These are phyloP conservation scores for Perkinsus marinus DNA, from an alignment of 169 alveolate species.

Conservation along the genomic window DNA sequence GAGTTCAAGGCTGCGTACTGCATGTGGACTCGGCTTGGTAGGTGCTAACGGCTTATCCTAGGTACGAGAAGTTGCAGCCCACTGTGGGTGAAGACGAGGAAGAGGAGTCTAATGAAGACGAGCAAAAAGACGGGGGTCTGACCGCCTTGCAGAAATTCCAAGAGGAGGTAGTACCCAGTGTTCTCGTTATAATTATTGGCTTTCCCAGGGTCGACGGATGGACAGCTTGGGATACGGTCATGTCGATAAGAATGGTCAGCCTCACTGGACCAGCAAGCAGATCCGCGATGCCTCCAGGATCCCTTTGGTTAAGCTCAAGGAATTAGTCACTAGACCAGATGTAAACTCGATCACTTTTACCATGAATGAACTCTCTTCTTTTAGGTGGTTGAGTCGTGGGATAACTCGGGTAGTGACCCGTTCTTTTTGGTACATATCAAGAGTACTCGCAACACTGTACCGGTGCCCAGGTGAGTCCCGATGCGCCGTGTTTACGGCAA, in stretches of 20 bases:
- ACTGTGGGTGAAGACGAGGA: background rate
- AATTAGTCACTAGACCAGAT: background rate
- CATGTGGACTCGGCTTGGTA: background rate
- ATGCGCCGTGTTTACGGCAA: background rate
- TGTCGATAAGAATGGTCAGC: background rate
- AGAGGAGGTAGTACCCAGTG: background rate
- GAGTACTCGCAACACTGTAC: conserved; percentile 79
- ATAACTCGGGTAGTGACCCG: conserved; percentile 87
- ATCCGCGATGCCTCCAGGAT: background rate
- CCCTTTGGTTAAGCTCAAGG: background rate
- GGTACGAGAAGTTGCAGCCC: background rate
- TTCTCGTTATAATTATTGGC: background rate
- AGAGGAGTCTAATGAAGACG: background rate
- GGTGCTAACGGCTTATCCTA: background rate
- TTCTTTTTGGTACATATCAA: conserved; percentile 76
- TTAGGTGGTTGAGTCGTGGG: conserved; percentile 77
- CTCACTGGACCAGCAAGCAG: background rate
- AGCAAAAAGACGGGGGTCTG: background rate
- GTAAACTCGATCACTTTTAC: background rate
- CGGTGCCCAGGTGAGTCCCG: conserved; percentile 64
- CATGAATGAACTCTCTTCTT: background rate
- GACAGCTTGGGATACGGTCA: background rate
- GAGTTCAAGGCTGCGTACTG: background rate
- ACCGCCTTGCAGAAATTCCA: background rate
- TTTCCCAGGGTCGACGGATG: background rate